A percentile compares a stretch with the other conserved stretches of the same genome.
Evolutionary conservation across 2,329 filamentous ascomycete genomes (phyloP).

Genomic region (Didymosphaeria variabile): DNA sequence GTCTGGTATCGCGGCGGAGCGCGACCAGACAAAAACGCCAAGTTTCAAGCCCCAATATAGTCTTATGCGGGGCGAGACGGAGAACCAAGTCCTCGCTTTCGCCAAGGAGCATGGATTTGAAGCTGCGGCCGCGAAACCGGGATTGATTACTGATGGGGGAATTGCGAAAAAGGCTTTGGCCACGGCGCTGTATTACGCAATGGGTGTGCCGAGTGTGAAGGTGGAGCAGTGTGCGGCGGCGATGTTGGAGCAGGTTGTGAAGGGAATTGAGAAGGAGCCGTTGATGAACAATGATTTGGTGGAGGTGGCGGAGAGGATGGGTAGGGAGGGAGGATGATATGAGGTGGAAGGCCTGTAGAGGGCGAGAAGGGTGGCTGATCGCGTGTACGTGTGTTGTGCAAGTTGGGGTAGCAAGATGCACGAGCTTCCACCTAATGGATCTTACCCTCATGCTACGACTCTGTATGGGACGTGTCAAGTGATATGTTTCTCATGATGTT

Average conservation of each 20-base stretch:
- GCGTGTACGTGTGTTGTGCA: neutral
- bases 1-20: slow-evolving; percentile 56
- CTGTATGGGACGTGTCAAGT: neutral
- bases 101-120: slow-evolving; percentile 53
- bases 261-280: slow-evolving; percentile 59
- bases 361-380: neutral
- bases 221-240: slow-evolving; percentile 53
- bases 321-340: neutral
- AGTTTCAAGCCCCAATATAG: slow-evolving; percentile 52
- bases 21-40: slow-evolving; percentile 58
- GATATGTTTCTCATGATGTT: neutral
- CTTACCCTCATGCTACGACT: neutral
- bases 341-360: neutral
- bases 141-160: slow-evolving; percentile 51
- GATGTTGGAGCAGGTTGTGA: slow-evolving; percentile 56
- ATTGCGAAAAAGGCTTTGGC: slow-evolving; percentile 29
- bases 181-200: slow-evolving; percentile 29
- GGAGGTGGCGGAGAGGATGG: slow-evolving; percentile 4
- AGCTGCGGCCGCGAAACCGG: slow-evolving; percentile 54
- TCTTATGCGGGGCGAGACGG: slow-evolving; percentile 60
- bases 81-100: slow-evolving; percentile 55
- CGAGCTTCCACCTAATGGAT: neutral
- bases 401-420: neutral
- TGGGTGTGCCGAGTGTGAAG: slow-evolving; percentile 44
- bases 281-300: slow-evolving; percentile 55